Evolutionary conservation across 768 basidiomycete genomes (phyloP), one percentile per base, ranked within the genome.

Genomic region (Coprinopsis sp.): DNA sequence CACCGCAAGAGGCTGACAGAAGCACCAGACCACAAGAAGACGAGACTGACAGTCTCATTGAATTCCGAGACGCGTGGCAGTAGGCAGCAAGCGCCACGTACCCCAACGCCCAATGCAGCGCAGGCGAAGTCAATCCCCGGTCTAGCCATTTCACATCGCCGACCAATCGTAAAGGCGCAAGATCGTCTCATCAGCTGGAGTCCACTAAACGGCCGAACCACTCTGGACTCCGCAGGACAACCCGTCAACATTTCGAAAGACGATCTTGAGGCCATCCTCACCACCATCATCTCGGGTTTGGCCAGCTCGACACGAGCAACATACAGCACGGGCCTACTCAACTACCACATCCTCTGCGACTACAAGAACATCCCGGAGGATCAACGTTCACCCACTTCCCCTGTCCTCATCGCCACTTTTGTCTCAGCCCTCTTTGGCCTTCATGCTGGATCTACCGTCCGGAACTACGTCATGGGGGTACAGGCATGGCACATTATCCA

Each of bases 401-500:
- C 40, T 2, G 24, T 30, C 0, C 42, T 74, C 0, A 19, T 77
- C 0, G 22, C 52, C 11, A 24, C 58, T 0, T 73, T 70, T 23
- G 47, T 72, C 0, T 37, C 69, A 0, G 52, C n/a, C 2, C 47
- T 62, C 0, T 64, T 64, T 0, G 71, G 70, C 0, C 30, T 60
- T 0, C 70, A 70, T 46, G 47, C 70, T 1, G 59, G 57, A 0
- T 49, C 41, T 13, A 60, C 70, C 0, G 50, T 76, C 0, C 30
- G 41, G 1, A 75, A 74, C 54, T 73, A 70, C 44, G 16, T 73
- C 0, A 50, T 52, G 2, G 69, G 66, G 0, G 34, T 77, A 1
- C 53, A 64, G 1, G 73, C 75, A 2, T 79, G 75, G 75, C 74
- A 79, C 51, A 56, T 67, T 1, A 39, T 77, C 0, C 73, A 79